phyloP scores from a whole-genome alignment of 2,329 filamentous ascomycete genomes.

The Calonectria multiphialidica region DNA sequence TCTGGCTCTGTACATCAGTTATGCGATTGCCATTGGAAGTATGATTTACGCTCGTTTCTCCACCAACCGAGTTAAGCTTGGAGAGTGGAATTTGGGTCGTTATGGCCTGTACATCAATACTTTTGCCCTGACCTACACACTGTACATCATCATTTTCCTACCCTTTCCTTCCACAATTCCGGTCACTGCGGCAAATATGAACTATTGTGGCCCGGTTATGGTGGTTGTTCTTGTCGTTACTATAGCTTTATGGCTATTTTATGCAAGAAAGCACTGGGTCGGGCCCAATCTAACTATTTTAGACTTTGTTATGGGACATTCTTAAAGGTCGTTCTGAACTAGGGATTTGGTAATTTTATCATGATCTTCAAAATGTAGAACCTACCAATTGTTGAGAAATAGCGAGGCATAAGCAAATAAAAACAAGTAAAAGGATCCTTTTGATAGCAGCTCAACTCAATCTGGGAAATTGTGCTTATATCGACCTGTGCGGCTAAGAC shows the following conservation, averaged over 20 bases:
- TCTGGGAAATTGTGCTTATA: too few relatives aligned
- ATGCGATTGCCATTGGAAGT: constrained; percentile 40
- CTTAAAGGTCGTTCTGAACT: neutral
- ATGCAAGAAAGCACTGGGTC: constrained; percentile 37
- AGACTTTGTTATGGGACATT: constrained; percentile 37
- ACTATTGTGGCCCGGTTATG: constrained; percentile 42
- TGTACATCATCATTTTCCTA: constrained; percentile 41
- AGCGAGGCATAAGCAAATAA: too few relatives aligned
- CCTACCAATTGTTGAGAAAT: too few relatives aligned
- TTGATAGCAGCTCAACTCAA: too few relatives aligned
- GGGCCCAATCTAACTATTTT: constrained; percentile 40
- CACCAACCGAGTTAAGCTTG: constrained; percentile 29
- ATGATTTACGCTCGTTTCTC: constrained; percentile 37
- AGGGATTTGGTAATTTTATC: neutral
- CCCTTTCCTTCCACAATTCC: constrained; percentile 40
- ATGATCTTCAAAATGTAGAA: neutral
- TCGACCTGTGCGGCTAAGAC: neutral
- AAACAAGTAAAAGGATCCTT: too few relatives aligned
- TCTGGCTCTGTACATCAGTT: constrained; percentile 41
- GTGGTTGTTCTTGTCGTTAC: constrained; percentile 34
- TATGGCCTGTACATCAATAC: constrained; percentile 32
- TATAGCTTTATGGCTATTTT: constrained; percentile 32
- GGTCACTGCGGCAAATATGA: constrained; percentile 38
- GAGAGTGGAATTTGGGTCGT: constrained; percentile 40
- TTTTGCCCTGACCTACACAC: constrained; percentile 39